Evolutionary conservation across 768 basidiomycete genomes (phyloP).

Genomic region (Clavulina sp.): DNA sequence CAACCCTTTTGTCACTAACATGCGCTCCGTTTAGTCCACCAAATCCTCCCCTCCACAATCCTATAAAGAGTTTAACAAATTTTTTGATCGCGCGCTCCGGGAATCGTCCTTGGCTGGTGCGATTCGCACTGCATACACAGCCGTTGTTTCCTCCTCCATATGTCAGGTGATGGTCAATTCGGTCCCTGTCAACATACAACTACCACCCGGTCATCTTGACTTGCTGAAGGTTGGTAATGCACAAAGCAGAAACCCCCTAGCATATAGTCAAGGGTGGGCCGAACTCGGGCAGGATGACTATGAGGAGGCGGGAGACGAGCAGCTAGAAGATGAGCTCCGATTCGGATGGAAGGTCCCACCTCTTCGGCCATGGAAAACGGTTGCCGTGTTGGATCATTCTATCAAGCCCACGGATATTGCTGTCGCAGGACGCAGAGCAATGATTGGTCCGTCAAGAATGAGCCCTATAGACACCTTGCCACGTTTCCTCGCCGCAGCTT

Average conservation of each 20-base stretch:
- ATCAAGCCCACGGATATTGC: conserved; percentile 12
- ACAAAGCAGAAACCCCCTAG: background rate
- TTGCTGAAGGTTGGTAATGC: background rate
- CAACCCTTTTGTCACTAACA: no score
- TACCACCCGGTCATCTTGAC: conserved; percentile 63
- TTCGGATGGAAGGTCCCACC: conserved; percentile 57
- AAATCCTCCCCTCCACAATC: background rate
- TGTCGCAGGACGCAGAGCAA: background rate
- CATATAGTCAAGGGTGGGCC: background rate
- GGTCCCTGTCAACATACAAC: conserved; percentile 68
- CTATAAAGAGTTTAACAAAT: background rate
- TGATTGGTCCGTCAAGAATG: background rate
- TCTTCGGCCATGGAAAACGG: conserved; percentile 81
- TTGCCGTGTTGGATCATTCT: conserved; percentile 56
- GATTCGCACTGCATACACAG: conserved; percentile 65
- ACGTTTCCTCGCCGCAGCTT: conserved; percentile 56
- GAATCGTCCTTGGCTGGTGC: conserved; percentile 40
- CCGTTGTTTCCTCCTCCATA: conserved; percentile 57
- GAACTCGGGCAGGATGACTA: conserved; percentile 22
- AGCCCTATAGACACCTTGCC: conserved; percentile 41
- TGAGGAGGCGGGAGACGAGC: conserved; percentile 32
- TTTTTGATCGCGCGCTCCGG: background rate
- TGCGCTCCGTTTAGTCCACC: background rate
- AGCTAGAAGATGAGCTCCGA: conserved; percentile 46
- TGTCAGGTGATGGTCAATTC: conserved; percentile 64